These are phyloP conservation scores for Phytophthora melonis DNA, from an alignment of 352 stramenopile species.

Conservation along the genomic window DNA sequence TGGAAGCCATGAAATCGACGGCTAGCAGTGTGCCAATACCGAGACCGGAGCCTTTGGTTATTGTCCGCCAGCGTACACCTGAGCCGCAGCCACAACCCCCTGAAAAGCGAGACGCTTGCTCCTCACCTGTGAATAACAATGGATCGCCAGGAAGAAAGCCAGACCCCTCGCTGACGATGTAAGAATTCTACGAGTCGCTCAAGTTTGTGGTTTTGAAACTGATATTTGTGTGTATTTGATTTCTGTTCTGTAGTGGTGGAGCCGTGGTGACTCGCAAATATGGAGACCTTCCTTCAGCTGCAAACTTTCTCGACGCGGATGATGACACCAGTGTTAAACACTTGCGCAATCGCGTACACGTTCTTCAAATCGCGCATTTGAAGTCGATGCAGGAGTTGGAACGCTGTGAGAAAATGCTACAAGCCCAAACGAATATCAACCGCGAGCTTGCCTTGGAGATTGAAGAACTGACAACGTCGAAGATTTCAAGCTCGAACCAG, in stretches of 20 bases:
- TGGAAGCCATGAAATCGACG: slow-evolving; percentile 40
- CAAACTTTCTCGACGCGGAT: slow-evolving; percentile 35
- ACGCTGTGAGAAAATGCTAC: slow-evolving; percentile 94
- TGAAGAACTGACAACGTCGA: slow-evolving; percentile 83
- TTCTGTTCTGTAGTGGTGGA: slow-evolving; percentile 36
- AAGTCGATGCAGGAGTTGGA: slow-evolving; percentile 93
- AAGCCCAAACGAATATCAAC: slow-evolving; percentile 96
- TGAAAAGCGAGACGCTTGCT: slow-evolving; percentile 70
- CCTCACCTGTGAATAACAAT: slow-evolving; percentile 60
- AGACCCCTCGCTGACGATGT: slow-evolving; percentile 24
- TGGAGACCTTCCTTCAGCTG: slow-evolving; percentile 29
- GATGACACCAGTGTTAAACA: slow-evolving; percentile 61
- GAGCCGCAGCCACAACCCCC: slow-evolving; percentile 20
- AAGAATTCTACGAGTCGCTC: slow-evolving; percentile 5
- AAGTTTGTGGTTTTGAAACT: neutral
- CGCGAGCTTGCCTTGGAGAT: slow-evolving; percentile 92
- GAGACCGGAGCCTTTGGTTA: slow-evolving; percentile 25
- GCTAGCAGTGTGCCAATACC: slow-evolving; percentile 12
- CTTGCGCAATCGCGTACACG: slow-evolving; percentile 82
- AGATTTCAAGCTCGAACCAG: slow-evolving; percentile 73
- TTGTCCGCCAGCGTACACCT: slow-evolving; percentile 22
- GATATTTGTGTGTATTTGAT: slow-evolving; percentile 12
- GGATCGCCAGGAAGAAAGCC: slow-evolving; percentile 7
- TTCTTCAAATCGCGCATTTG: slow-evolving; percentile 91
- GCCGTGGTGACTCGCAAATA: slow-evolving; percentile 49